Evolutionary conservation across 2,329 filamentous ascomycete species (phyloP).

Genomic region (Rachicladosporium sp.): DNA sequence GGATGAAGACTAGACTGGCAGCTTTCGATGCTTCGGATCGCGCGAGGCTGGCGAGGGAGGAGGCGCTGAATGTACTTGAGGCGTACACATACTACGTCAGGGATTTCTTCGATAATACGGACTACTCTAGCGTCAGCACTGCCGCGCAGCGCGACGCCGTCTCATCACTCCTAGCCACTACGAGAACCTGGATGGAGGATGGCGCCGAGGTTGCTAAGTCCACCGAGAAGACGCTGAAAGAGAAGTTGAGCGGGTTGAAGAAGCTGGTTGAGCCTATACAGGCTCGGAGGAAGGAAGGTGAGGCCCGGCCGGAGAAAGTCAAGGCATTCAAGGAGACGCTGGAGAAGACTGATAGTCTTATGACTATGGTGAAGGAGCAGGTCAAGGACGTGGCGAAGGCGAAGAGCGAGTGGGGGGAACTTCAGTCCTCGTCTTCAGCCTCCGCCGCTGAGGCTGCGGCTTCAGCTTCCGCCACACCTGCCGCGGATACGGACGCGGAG

Average conservation of each 20-base stretch:
- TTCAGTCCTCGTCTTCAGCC: constrained; percentile 17
- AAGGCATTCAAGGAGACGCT: constrained; percentile 57
- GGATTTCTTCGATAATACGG: constrained; percentile 66
- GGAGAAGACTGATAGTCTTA: constrained; percentile 56
- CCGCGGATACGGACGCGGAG: too few species aligned
- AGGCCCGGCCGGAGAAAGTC: constrained; percentile 58
- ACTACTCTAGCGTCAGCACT: constrained; percentile 61
- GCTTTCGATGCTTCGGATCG: constrained; percentile 80
- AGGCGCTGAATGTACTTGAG: constrained; percentile 86
- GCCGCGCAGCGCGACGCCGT: constrained; percentile 54
- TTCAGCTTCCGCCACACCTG: constrained; percentile 1
- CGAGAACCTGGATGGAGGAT: constrained; percentile 83
- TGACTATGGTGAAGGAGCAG: constrained; percentile 56
- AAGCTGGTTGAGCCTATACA: constrained; percentile 67
- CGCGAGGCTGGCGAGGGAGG: constrained; percentile 64
- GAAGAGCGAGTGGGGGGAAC: constrained; percentile 16
- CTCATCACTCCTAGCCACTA: constrained; percentile 52
- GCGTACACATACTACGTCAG: constrained; percentile 80
- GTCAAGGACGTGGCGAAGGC: constrained; percentile 46
- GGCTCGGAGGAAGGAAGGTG: constrained; percentile 59
- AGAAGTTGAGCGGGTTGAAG: constrained; percentile 64
- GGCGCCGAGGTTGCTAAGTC: constrained; percentile 59
- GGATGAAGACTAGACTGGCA: constrained; percentile 54
- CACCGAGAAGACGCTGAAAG: constrained; percentile 58
- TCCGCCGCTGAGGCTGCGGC: constrained; percentile 27